Percentiles rank a stretch among this genome's conserved stretches.
Evolutionary conservation across 495 filamentous ascomycete species (phyloP).

Genomic region (Lichina pygmaea): DNA sequence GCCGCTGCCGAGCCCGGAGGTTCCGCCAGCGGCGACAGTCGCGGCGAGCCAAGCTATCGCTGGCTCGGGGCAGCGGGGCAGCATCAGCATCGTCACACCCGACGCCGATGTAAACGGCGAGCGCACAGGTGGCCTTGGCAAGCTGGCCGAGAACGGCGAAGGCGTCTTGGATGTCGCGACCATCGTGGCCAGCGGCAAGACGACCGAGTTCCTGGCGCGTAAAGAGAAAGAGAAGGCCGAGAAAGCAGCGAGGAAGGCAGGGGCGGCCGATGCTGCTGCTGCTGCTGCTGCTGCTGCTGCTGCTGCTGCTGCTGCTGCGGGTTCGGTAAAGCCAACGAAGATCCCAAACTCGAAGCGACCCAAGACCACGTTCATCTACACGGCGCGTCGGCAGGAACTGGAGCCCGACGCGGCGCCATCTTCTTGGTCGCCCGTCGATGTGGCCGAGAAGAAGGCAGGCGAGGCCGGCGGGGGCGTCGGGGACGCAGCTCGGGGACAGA

Average conservation of each 20-base stretch:
- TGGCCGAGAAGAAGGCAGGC: conserved; percentile 13
- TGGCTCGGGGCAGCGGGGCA: conserved; percentile 11
- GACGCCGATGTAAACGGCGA: conserved; percentile 23
- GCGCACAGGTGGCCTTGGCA: conserved; percentile 15
- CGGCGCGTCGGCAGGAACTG: conserved; percentile 41
- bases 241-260: conserved; percentile 33
- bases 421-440: conserved; percentile 3
- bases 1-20: conserved; percentile 25
- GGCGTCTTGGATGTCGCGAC: conserved; percentile 83
- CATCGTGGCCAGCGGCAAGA: conserved; percentile 77
- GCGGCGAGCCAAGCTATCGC: conserved; percentile 22
- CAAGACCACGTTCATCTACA: conserved; percentile 53
- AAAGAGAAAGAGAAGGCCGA: conserved; percentile 81
- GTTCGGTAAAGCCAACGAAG: conserved; percentile 21
- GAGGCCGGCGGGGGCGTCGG: conserved; percentile 13
- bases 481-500: conserved; percentile 15
- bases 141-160: conserved; percentile 33
- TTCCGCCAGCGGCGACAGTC: conserved; percentile 31
- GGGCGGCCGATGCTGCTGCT: conserved; percentile 15
- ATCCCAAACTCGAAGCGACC: conserved; percentile 64
- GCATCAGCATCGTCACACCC: conserved; percentile 14
- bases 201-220: conserved; percentile 69
- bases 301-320: conserved; percentile 18
- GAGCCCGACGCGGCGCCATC: conserved; percentile 18
- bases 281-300: conserved; percentile 17